Conservation (phyloP, 2,329 filamentous ascomycete genomes). For the Seiridium unicorne region DNA sequence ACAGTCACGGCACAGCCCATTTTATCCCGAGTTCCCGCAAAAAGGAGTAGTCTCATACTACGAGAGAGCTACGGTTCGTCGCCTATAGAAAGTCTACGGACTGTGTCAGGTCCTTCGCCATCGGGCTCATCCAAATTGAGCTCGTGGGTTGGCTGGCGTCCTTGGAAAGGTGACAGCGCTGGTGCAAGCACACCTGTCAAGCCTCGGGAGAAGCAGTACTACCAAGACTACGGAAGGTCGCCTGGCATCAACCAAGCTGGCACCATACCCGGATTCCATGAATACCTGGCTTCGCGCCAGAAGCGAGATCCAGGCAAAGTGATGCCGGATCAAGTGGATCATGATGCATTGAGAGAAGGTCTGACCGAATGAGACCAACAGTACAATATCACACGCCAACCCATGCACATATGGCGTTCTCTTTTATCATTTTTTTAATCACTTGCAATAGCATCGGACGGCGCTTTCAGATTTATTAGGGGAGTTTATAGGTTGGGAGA, state of each 20-base stretch:
- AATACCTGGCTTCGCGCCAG: conserved; percentile 51
- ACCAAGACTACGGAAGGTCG: conserved; percentile 41
- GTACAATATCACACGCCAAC: not conserved
- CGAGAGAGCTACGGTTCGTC: conserved; percentile 45
- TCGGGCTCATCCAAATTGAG: conserved; percentile 31
- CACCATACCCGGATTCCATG: conserved; percentile 68
- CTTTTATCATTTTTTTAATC: not conserved
- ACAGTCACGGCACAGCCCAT: conserved; percentile 60
- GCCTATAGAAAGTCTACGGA: conserved; percentile 31
- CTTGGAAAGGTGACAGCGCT: conserved; percentile 23
- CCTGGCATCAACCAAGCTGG: conserved; percentile 80
- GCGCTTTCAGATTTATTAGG: not conserved
- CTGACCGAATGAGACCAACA: conserved; percentile 41
- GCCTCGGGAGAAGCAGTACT: conserved; percentile 25
- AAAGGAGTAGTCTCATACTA: conserved; percentile 53
- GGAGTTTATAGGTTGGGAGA: conserved; percentile 1
- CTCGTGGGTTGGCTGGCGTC: conserved; percentile 45
- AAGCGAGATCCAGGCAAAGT: conserved; percentile 55
- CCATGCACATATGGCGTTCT: conserved; percentile 1
- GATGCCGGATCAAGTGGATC: conserved; percentile 56
- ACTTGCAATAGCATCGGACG: not conserved
- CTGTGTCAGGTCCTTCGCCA: conserved; percentile 21
- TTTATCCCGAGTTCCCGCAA: conserved; percentile 44
- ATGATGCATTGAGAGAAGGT: conserved; percentile 58
- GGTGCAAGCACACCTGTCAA: conserved; percentile 30